Conservation (phyloP, 148 eudicot genomes). For the Suaeda aralocaspica region DNA sequence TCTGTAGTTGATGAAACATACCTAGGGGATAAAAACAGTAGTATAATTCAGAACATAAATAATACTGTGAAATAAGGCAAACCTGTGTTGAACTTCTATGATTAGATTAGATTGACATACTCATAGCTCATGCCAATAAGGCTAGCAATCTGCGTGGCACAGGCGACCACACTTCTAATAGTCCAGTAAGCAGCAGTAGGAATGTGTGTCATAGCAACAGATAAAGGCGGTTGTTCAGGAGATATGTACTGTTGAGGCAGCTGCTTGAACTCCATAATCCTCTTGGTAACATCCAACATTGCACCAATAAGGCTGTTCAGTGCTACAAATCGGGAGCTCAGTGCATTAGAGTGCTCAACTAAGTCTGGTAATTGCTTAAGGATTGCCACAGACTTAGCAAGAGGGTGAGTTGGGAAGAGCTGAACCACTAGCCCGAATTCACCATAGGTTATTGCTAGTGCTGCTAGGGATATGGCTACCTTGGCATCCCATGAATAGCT, state of each 20-base stretch:
- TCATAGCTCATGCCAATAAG: constrained; percentile 67
- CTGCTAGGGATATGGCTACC: constrained; percentile 63
- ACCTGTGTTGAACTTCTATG: neutral
- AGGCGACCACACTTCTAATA: constrained; percentile 74
- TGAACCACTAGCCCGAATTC: constrained; percentile 81
- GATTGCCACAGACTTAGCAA: constrained; percentile 74
- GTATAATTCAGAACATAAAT: neutral
- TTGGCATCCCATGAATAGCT: constrained; percentile 88
- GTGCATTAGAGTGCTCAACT: constrained; percentile 44
- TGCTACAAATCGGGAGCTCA: constrained; percentile 60
- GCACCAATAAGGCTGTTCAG: constrained; percentile 52
- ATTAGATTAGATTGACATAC: constrained; percentile 38
- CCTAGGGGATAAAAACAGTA: constrained; percentile 33
- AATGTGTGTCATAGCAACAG: constrained; percentile 51
- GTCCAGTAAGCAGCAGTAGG: constrained; percentile 97
- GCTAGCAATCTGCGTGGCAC: constrained; percentile 56
- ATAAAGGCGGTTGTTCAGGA: constrained; percentile 59
- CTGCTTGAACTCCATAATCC: constrained; percentile 52
- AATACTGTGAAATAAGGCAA: no score
- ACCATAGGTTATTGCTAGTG: constrained; percentile 67
- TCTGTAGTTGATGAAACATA: constrained; percentile 60
- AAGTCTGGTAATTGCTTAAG: constrained; percentile 74
- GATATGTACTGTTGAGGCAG: constrained; percentile 72
- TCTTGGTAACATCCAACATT: constrained; percentile 59
- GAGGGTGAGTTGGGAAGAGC: constrained; percentile 44